Conservation (phyloP, 225 moss, liverwort and hornwort species). For the Thuidium tamariscinum region DNA sequence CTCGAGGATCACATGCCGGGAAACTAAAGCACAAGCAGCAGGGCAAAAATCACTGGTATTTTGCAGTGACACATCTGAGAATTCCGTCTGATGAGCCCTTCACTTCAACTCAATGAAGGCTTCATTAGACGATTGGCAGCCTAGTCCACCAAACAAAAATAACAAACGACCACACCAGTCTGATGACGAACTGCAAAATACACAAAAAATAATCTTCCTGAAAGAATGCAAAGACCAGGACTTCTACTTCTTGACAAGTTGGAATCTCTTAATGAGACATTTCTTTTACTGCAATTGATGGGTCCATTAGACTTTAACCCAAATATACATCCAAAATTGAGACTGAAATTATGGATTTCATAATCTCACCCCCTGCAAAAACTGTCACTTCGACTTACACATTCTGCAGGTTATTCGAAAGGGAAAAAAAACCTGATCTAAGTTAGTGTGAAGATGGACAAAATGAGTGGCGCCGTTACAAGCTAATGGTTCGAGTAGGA, state of each 20-base stretch:
- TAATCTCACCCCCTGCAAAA: background rate
- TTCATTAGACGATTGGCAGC: background rate
- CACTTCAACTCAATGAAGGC: background rate
- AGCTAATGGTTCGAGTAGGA: background rate
- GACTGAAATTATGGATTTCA: background rate
- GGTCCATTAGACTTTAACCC: background rate
- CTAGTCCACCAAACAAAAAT: background rate
- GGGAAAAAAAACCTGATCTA: background rate
- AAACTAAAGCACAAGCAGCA: background rate
- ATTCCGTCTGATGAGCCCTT: background rate
- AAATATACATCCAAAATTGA: background rate
- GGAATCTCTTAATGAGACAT: background rate
- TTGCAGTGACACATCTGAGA: background rate
- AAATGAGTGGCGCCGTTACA: background rate
- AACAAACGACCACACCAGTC: background rate
- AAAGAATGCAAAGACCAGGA: background rate
- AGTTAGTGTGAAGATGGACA: background rate
- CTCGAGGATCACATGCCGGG: background rate
- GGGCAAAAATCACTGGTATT: background rate
- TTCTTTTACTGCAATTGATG: conserved; percentile 5
- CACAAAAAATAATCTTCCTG: background rate
- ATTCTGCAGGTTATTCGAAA: background rate
- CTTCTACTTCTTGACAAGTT: background rate
- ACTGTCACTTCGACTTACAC: background rate
- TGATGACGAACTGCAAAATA: background rate